Base-by-base conservation (phyloP, 2,329 filamentous ascomycete genomes). In the Mycocentrospora acerina region DNA sequence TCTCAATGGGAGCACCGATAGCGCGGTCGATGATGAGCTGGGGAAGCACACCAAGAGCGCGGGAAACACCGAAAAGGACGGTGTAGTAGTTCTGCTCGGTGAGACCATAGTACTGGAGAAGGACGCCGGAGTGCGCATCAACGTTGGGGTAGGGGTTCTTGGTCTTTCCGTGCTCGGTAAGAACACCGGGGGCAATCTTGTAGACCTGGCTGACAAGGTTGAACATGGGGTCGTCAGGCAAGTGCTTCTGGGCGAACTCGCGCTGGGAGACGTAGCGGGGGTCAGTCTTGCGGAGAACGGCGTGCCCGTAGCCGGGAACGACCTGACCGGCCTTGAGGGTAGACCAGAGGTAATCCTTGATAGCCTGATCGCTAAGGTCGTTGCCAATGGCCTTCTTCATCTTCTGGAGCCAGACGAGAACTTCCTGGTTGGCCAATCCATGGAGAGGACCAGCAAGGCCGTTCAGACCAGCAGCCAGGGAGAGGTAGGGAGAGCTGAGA, bases 81-180 rank as follows among this genome's bases (percentile, higher is more conserved):
- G 93, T 98, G 88, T 98, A 98, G 86, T 94, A 98, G 86, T 85
- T 97, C 75, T 93, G 87, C 82, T 98, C 91, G 52, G 88, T 97
- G 71, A 98, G 80, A 67, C 93, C 93, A 78, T 98, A 98, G 86
- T 98, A 93, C 80, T 98, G 93, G 61, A 98, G 88, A 56, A 98
- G 88, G 57, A 98, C 93, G 81, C 93, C 93, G 22, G 90, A 96
- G 86, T 97, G 93, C 67, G 91, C 90, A 68, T 97, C 91, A 67
- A 97, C 90, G 79, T 97, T 97, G 74, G 93, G 93, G 82, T 81
- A 97, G 57, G 91, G 91, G 87, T 97, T 96, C 88, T 97, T 97
- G 81, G 91, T 97, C 88, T 98, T 98, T 78, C 93, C 93, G 80
- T 98, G 93, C 85, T 98, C 90, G 57, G 93, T 98, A 71, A 98